Base-by-base conservation (phyloP, 2,329 filamentous ascomycete genomes). In the Cyclaneusma minus region DNA sequence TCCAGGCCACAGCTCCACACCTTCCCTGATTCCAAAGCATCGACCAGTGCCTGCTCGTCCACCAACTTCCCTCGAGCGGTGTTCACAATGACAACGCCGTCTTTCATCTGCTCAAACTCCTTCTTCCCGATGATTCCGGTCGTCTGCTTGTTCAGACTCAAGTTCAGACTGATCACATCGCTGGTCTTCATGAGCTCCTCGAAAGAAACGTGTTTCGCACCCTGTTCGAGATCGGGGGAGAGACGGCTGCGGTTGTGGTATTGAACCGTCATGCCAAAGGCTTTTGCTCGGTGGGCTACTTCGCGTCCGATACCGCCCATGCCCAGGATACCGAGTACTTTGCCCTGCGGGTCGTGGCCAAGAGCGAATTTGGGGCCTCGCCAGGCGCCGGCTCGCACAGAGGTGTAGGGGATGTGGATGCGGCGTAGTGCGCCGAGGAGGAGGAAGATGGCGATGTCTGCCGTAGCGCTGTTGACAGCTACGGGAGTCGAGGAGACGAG, bases 251-350 rank as follows among this genome's bases (percentile, higher is more conserved):
- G 70, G 46, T 85, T 87, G 42, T 82, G 60, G 41, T 89, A 89
- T 21, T 71, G 61, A 12, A 83, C 60, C 28, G 51, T 62, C 76
- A 89, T 83, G 4, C 73, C 77, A 44, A 89, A 83, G 1, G 62
- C 75, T 27, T 66, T 59, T 3, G 72, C 76, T 50, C 82, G 80
- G 40, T 55, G 62, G 38, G 75, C 78, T 37, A 87, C 53, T 42
- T 82, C 80, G 15, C 71, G 58, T 0, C 82, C 81, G 34, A 89
- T 89, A 3, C 80, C 79, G 12, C 82, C 82, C 79, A 89, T 85
- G 4, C 81, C 82, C 16, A 89, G 50, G 31, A 89, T 81, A 0
- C 82, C 82, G 4, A 91, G 58, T 2, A 71, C 54, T 48, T 85
- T 87, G 17, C 73, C 73, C 43, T 78, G 59, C 0, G 80, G 80